Conservation (phyloP, 768 basidiomycete genomes). For the Amanita rubescens region DNA sequence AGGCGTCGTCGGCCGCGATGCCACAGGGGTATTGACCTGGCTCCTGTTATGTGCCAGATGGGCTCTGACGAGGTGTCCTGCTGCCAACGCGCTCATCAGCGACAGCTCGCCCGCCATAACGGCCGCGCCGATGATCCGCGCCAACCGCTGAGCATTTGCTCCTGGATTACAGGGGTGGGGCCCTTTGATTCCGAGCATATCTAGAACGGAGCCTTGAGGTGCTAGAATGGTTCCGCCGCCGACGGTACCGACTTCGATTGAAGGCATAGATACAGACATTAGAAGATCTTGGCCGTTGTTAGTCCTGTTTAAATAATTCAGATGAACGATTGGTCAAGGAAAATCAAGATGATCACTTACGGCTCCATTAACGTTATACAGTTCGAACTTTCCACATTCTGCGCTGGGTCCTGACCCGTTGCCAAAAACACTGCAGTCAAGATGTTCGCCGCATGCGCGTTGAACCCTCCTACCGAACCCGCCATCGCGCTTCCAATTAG, state of each 20-base stretch:
- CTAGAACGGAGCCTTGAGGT: slow-evolving; percentile 85
- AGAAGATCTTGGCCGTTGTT: slow-evolving; percentile 89
- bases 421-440: slow-evolving; percentile 93
- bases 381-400: slow-evolving; percentile 97
- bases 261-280: slow-evolving; percentile 96
- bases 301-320: slow-evolving; percentile 39
- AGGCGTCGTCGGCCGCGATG: slow-evolving; percentile 55
- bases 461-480: slow-evolving; percentile 95
- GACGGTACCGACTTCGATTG: slow-evolving; percentile 96
- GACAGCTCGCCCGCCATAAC: slow-evolving; percentile 98
- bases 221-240: slow-evolving; percentile 92
- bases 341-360: slow-evolving; percentile 45
- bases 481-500: slow-evolving; percentile 97
- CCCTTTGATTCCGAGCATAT: slow-evolving; percentile 90
- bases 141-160: slow-evolving; percentile 82
- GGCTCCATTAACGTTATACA: slow-evolving; percentile 99
- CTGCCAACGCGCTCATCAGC: slow-evolving; percentile 86
- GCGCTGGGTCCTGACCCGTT: slow-evolving; percentile 97
- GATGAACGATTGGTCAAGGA: not conserved
- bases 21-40: slow-evolving; percentile 69
- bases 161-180: slow-evolving; percentile 85
- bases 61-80: slow-evolving; percentile 89
- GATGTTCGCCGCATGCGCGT: slow-evolving; percentile 97
- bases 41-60: slow-evolving; percentile 91
- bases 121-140: slow-evolving; percentile 80